Evolutionary conservation across 1,284 basidiomycete genomes (phyloP).

Genomic region (Fomes fomentarius): DNA sequence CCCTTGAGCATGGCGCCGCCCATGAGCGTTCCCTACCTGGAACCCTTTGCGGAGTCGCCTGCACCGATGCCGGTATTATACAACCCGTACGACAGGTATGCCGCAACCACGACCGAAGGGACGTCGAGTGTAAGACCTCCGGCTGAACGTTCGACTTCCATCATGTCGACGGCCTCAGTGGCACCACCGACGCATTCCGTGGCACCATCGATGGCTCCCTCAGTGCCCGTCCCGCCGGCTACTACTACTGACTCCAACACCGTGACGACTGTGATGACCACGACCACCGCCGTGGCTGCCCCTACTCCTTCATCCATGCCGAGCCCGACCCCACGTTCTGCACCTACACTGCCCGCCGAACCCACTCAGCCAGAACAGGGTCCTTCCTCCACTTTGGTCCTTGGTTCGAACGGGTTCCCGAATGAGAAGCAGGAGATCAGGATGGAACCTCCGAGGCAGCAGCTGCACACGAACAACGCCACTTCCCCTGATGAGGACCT

Average conservation of each 20-base stretch:
- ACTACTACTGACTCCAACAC: too few species aligned
- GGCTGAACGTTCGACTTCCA: neutral
- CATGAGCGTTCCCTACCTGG: neutral
- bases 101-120: neutral
- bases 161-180: too few species aligned
- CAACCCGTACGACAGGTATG: constrained; percentile 8
- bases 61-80: neutral
- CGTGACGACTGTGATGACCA: too few species aligned
- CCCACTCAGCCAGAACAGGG: too few species aligned
- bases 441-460: neutral
- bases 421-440: constrained; percentile 10
- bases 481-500: neutral
- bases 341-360: too few species aligned
- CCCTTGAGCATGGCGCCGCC: neutral
- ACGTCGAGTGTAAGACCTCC: neutral
- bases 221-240: too few species aligned
- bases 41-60: neutral
- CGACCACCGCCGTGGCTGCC: neutral
- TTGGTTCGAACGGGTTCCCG: constrained; percentile 6
- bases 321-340: too few species aligned
- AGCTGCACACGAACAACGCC: neutral
- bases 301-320: neutral
- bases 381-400: too few species aligned
- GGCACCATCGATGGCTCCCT: too few species aligned
- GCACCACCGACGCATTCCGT: too few species aligned